Evolutionary conservation across 2,329 filamentous ascomycete genomes (phyloP), one percentile per base, ranked within the genome.

Genomic region (Paracamarosporium sp.): DNA sequence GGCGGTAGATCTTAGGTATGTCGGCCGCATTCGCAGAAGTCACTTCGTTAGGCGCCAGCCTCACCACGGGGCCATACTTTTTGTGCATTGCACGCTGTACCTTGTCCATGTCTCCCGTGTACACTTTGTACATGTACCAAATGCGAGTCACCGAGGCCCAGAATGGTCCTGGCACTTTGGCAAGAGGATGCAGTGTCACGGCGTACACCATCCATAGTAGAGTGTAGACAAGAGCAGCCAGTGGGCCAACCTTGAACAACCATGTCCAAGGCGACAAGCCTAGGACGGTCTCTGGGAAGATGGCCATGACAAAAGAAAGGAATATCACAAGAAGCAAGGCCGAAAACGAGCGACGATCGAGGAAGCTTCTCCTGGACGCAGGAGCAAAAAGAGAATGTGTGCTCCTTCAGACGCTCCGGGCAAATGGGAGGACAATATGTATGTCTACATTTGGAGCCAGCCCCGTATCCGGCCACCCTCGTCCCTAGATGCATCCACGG

Each of bases 1-100:
- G 55, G 20, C 59, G 41, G 20, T 68, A 67, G 25, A 69, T 63
- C 28, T 62, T 47, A 1, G 59, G 50, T 13, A 68, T 59, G 1
- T 56, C 55, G 11, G 59, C 50, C 12, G 60, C 24, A 45, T 61
- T 56, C 8, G 54, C 41, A 24, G 55, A 62, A 24, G 50, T 51
- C 1, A 68, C 64, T 52, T 68, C 66, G 31, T 67, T 63, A 5
- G 64, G 66, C 11, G 62, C 58, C 11, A 64, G 57, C 20, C 66
- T 58, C 11, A 68, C 38, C 13, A 67, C 55, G 12, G 58, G 54
- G 1, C 53, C 52, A 40, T 64, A 64, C 17, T 52, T 44, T 17
- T 51, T 40, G 53, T 62, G 59, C 36, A 64, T 50, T 4, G 20
- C 30, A 15, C 62, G 59, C 47, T 64, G 58, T 15, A 64, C 59